Evolutionary conservation across 1,284 basidiomycete genomes (phyloP), one percentile per base, ranked within the genome.

Genomic region (Mrakiaceae sp.): DNA sequence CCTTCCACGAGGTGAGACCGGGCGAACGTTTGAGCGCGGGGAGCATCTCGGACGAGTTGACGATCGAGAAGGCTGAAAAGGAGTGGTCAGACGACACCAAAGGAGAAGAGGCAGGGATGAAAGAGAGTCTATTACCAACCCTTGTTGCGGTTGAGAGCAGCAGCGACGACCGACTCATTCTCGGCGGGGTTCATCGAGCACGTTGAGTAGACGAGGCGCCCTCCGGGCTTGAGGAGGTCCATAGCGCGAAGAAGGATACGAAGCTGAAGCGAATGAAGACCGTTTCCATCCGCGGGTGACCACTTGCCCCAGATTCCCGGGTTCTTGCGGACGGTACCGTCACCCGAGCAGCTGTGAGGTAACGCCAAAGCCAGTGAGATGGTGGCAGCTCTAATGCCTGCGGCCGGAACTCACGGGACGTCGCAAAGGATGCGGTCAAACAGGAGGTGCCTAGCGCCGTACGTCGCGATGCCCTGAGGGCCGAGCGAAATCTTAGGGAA

Each of bases 151-250:
- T 83, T 83, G 44, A 97, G 79, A 0, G 88, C 93, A 47, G 88
- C 87, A 1, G 90, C 88, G 46, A 98, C 81, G 66, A 98, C 95
- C 7, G 96, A 91, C 77, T 99, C 96, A 75, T 99, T 98, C 78
- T 98, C 96, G 44, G 94, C 82, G 1, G 95, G 96, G 76, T 98
- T 98, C 71, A 98, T 80, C 1, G 94, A 98, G 75, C 96, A 98
- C 0, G 95, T 99, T 4, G 95, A 98, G 77, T 98, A 98, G 42
- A 98, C 94, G 66, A 98, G 87, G 49, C 90, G 84, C 10, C 95
- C 95, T 27, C 87, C 85, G 3, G 84, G 83, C 69, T 87, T 86
- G 55, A 99, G 83, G 78, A 97, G 82, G 67, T 86, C 84, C 86
- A 99, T 94, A 4, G 88, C 94, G 14, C 95, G 87, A 69, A 88